phyloP scores from a whole-genome alignment of 257 asterid species.

The Phtheirospermum japonicum region DNA sequence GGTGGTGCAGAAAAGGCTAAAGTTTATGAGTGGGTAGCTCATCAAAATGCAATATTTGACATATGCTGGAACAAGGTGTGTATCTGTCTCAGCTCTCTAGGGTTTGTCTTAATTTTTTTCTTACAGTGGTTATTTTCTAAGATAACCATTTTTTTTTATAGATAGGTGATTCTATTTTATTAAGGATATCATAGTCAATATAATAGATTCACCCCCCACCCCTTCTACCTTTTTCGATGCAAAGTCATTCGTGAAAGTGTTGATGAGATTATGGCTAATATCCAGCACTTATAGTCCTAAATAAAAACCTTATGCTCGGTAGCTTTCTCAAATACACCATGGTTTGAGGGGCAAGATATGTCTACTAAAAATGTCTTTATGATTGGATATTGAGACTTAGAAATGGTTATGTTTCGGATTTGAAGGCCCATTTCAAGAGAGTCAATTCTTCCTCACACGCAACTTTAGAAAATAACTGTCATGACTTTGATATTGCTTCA shows the following conservation, averaged over 20 bases:
- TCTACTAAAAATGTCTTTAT: background rate
- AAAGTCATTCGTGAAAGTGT: background rate
- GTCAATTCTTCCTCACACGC: background rate
- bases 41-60: slow-evolving; percentile 83
- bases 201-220: background rate
- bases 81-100: slow-evolving; percentile 6
- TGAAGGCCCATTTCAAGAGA: background rate
- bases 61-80: slow-evolving; percentile 86
- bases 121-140: background rate
- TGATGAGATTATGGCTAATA: background rate
- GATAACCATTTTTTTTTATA: background rate
- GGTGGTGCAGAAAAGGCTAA: slow-evolving; percentile 58
- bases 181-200: background rate
- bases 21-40: slow-evolving; percentile 77
- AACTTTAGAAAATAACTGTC: background rate
- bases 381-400: background rate
- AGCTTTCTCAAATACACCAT: no score
- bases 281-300: background rate
- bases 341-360: background rate
- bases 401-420: background rate
- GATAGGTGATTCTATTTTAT: background rate
- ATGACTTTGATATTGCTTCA: background rate
- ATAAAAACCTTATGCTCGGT: slow-evolving; percentile 2
- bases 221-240: background rate
- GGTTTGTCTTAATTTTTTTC: background rate